Base-by-base conservation (phyloP, 1,139 yeast species). In the Yamadazyma taylorii region DNA sequence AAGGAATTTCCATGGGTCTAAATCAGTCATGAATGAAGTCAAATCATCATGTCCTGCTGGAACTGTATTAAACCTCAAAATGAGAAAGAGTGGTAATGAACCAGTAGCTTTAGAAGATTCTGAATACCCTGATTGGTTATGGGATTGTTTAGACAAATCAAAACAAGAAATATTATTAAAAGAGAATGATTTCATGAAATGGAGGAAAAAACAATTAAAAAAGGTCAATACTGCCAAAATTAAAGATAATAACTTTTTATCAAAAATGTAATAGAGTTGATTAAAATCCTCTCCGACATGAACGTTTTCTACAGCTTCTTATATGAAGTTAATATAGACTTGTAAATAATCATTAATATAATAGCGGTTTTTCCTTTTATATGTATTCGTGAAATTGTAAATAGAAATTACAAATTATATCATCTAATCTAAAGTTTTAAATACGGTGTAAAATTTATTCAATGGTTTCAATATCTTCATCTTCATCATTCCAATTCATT, bases 71-170 rank as follows among this genome's bases (percentile, higher is more conserved):
- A 86, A 86, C 53, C 66, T 90, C 53, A 85, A 85, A 52, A 74
- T 92, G 38, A 78, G 75, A 55, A 89, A 89, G 58, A 71, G 75
- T 26, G 95, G 94, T 16, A 79, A 82, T 45, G 96, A 89, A 49
- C 92, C 95, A n/a, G 81, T 88, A 5, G 97, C 98, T 2, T 64
- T 84, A 39, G 86, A 84, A 45, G 97, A 92, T 56, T 68, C 72
- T 28, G 96, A 90, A 53, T 92, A 92, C 56, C 98, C 98, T 3
- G 87, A 75, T 34, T 92, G 97, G 97, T 74, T 92, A 41, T 92
- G 98, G 98, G 78, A 74, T n/a, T 71, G 87, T 43, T 74, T 89
- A 32, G 95, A 89, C 56, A 69, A 76, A 40, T 72, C 71, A 28
- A 72, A 73, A 24, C 79, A 75, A 53, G 66, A 74, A 40, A 73